phyloP scores from a whole-genome alignment of 2,329 filamentous ascomycete genomes.

The Beauveria sp. region DNA sequence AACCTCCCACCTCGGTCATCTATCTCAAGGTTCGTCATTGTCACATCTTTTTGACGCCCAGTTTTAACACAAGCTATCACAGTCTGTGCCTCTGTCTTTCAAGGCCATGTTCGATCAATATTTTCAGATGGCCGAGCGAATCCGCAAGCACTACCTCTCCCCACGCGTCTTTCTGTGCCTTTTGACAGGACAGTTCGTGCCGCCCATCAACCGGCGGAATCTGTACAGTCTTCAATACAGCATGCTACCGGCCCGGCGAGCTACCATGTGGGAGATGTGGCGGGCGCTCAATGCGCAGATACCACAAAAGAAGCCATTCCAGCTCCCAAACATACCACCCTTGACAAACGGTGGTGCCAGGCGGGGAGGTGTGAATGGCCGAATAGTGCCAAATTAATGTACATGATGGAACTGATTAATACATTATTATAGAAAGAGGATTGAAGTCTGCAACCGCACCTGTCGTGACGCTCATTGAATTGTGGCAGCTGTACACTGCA shows the following conservation, averaged over 20 bases:
- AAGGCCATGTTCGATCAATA: constrained; percentile 97
- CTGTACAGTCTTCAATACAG: constrained; percentile 96
- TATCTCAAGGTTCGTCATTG: constrained; percentile 61
- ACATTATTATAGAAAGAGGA: background rate
- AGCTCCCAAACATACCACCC: constrained; percentile 25
- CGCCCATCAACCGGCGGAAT: constrained; percentile 88
- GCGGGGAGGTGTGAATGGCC: constrained; percentile 19
- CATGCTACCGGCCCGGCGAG: constrained; percentile 81
- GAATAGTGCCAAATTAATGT: constrained; percentile 17
- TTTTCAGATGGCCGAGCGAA: constrained; percentile 84
- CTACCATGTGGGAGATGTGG: constrained; percentile 83
- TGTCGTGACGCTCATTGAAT: background rate
- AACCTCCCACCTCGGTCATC: constrained; percentile 70
- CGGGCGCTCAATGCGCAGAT: constrained; percentile 50
- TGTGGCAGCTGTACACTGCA: background rate
- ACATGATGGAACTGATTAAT: constrained; percentile 1
- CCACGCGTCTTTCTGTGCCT: constrained; percentile 82
- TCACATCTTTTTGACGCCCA: background rate
- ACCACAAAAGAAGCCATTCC: constrained; percentile 36
- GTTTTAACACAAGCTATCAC: constrained; percentile 5
- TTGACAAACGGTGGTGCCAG: constrained; percentile 25
- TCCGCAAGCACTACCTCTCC: constrained; percentile 91
- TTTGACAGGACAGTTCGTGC: constrained; percentile 83
- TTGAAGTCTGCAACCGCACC: background rate
- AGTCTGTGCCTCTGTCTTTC: constrained; percentile 85